Evolutionary conservation across 2,329 filamentous ascomycete species (phyloP).

Genomic region (Pseudogymnoascus pannorum): DNA sequence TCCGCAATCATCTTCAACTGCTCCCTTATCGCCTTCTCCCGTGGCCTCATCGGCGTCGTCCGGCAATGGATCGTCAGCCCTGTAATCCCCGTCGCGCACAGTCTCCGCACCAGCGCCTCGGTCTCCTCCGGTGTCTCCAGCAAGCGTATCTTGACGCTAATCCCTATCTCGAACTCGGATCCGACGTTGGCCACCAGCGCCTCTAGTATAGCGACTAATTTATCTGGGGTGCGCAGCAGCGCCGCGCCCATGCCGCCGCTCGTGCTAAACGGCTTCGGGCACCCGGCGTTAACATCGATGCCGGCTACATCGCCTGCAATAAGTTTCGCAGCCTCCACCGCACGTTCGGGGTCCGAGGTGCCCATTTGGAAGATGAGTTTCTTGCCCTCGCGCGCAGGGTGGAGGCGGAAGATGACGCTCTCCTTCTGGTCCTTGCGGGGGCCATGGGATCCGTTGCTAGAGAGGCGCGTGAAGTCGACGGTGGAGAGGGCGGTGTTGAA

Average conservation of each 20-base stretch:
- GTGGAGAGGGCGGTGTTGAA: constrained; percentile 70
- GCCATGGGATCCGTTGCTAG: constrained; percentile 61
- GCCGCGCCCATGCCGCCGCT: constrained; percentile 93
- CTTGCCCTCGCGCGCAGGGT: constrained; percentile 66
- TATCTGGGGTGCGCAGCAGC: constrained; percentile 76
- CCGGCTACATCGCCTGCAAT: constrained; percentile 84
- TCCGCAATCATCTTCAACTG: constrained; percentile 78
- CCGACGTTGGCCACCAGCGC: constrained; percentile 74
- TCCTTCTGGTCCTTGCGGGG: constrained; percentile 46
- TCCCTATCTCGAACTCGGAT: constrained; percentile 75
- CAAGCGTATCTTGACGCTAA: constrained; percentile 94
- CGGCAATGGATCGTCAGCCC: constrained; percentile 92
- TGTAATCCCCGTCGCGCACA: constrained; percentile 83
- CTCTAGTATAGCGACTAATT: constrained; percentile 73
- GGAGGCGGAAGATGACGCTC: constrained; percentile 75
- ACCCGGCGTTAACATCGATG: constrained; percentile 97
- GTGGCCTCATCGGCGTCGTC: constrained; percentile 88
- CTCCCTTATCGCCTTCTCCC: constrained; percentile 77
- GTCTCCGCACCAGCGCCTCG: constrained; percentile 64
- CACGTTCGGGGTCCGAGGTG: constrained; percentile 72
- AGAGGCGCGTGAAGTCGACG: constrained; percentile 74
- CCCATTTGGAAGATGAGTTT: constrained; percentile 88
- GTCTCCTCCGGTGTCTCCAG: constrained; percentile 72
- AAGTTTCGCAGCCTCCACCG: constrained; percentile 75
- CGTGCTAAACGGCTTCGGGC: constrained; percentile 94